phyloP scores from a whole-genome alignment of 352 stramenopile species.

The Phytopythium litorale region DNA sequence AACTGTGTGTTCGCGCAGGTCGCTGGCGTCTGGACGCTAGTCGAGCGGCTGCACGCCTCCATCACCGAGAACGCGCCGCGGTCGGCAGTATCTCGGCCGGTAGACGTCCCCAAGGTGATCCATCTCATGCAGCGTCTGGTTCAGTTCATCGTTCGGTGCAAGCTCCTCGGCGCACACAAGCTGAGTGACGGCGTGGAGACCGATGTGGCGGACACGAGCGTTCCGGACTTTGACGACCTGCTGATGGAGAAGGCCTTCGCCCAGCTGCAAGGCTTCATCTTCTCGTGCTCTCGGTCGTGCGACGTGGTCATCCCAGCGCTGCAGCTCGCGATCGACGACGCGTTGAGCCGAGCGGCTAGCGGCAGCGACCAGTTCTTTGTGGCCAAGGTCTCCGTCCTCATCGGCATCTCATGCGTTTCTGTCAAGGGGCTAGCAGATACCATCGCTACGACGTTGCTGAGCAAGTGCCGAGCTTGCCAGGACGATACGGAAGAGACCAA shows the following conservation, averaged over 20 bases:
- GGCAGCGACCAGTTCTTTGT: neutral
- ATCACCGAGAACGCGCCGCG: constrained; percentile 4
- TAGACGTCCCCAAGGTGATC: constrained; percentile 9
- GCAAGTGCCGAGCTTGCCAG: neutral
- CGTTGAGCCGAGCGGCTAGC: neutral
- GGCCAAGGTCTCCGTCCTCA: neutral
- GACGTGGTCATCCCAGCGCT: constrained; percentile 23
- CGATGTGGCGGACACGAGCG: neutral
- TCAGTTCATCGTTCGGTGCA: constrained; percentile 21
- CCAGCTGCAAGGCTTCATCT: constrained; percentile 48
- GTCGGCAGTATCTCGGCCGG: neutral
- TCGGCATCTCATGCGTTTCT: constrained; percentile 22
- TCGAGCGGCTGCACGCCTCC: constrained; percentile 34
- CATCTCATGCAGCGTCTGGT: constrained; percentile 23
- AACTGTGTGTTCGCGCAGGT: constrained; percentile 66
- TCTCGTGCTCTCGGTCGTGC: constrained; percentile 37
- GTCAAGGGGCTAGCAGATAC: constrained; percentile 36
- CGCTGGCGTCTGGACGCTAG: constrained; percentile 44
- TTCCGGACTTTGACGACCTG: constrained; percentile 39
- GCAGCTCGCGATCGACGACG: constrained; percentile 14
- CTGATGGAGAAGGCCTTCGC: constrained; percentile 59
- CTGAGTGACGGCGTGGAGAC: neutral
- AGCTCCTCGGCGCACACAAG: constrained; percentile 8
- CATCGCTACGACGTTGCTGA: constrained; percentile 19
- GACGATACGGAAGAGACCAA: neutral